Conservation (phyloP, 495 filamentous ascomycete genomes). For the Penicillium longicatenatum region DNA sequence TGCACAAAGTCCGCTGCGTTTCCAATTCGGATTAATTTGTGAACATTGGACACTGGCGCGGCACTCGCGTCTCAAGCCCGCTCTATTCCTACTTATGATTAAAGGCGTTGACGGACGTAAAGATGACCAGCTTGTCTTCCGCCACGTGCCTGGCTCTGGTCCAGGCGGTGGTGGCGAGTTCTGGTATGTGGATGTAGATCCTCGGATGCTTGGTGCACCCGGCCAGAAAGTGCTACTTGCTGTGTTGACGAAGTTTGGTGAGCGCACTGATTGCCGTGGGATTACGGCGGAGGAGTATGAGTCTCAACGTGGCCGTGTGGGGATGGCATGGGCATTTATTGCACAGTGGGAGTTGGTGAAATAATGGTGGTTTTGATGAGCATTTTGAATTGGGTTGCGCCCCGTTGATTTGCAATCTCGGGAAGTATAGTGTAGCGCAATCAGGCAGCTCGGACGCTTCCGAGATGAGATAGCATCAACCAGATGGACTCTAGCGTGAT, state of each 20-base stretch:
- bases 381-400: background rate
- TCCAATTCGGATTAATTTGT: conserved; percentile 75
- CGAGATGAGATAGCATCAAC: too few relatives aligned
- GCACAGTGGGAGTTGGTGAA: conserved; percentile 69
- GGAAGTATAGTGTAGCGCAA: too few relatives aligned
- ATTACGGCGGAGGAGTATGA: conserved; percentile 67
- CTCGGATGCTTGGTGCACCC: conserved; percentile 63
- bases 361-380: conserved; percentile 8
- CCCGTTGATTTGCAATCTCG: too few relatives aligned
- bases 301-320: conserved; percentile 57
- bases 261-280: conserved; percentile 66
- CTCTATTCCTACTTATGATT: conserved; percentile 65
- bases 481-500: too few relatives aligned
- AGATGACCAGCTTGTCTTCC: conserved; percentile 66
- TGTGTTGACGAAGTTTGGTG: conserved; percentile 60
- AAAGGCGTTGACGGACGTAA: conserved; percentile 65
- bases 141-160: conserved; percentile 38
- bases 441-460: too few relatives aligned
- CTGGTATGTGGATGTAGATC: conserved; percentile 75
- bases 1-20: conserved; percentile 59
- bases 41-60: conserved; percentile 73
- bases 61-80: conserved; percentile 63
- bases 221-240: conserved; percentile 67
- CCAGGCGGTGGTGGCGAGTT: conserved; percentile 63
- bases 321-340: conserved; percentile 63